Conservation (phyloP, 2,329 filamentous ascomycete genomes). For the Trichoderma lentiforme region DNA sequence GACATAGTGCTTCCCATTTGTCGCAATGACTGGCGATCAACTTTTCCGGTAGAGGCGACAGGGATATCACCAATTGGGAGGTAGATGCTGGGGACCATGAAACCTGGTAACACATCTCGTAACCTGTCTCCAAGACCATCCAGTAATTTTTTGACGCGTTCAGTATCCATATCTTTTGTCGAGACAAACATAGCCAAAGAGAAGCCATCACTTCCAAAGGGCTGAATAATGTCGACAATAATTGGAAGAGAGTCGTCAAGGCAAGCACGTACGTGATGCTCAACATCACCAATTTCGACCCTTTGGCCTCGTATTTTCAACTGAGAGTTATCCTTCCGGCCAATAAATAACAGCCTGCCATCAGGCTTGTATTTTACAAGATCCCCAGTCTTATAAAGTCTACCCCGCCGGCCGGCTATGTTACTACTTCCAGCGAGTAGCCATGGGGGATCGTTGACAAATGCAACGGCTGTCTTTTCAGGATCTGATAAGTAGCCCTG, state of each 20-base stretch:
- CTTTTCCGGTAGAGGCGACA: neutral
- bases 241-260: neutral
- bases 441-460: constrained; percentile 33
- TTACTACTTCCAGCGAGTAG: constrained; percentile 25
- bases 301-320: constrained; percentile 54
- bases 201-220: neutral
- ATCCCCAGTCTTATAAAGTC: constrained; percentile 36
- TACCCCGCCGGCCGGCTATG: constrained; percentile 7
- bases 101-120: neutral
- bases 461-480: constrained; percentile 17
- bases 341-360: constrained; percentile 38
- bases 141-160: neutral
- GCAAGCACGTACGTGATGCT: constrained; percentile 18
- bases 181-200: neutral
- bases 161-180: neutral
- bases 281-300: constrained; percentile 28
- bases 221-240: neutral
- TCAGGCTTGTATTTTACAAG: constrained; percentile 32
- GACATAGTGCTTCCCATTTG: neutral
- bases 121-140: neutral
- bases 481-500: constrained; percentile 21
- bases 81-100: constrained; percentile 4
- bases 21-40: neutral
- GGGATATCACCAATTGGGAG: neutral
- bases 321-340: constrained; percentile 49